These are phyloP conservation scores for Hypericum androsaemum DNA, from an alignment of 345 rosid genomes.

Conservation along the genomic window DNA sequence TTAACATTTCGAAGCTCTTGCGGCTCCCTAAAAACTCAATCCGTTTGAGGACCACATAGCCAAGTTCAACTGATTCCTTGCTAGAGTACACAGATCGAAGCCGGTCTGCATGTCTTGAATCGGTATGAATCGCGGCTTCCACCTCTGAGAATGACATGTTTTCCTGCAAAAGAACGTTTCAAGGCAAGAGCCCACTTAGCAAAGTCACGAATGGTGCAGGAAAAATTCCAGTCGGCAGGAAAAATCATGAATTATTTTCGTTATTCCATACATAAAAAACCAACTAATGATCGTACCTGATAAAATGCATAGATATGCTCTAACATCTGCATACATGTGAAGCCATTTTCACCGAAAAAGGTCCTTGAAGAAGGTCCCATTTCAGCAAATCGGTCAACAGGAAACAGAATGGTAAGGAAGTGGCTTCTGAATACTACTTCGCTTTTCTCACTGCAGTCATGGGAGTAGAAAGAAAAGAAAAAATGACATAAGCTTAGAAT, in stretches of 20 bases:
- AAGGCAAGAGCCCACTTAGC: too few relatives aligned
- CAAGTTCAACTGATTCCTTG: slow-evolving; percentile 41
- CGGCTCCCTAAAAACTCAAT: slow-evolving; percentile 73
- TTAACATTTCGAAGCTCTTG: slow-evolving; percentile 67
- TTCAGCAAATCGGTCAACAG: slow-evolving; percentile 77
- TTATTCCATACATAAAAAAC: background rate
- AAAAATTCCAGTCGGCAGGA: too few relatives aligned
- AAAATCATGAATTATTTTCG: too few relatives aligned
- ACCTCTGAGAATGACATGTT: slow-evolving; percentile 57
- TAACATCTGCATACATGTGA: slow-evolving; percentile 66
- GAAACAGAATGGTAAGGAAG: slow-evolving; percentile 73
- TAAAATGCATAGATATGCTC: slow-evolving; percentile 64
- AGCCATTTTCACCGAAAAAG: slow-evolving; percentile 69
- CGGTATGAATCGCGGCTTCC: slow-evolving; percentile 72
- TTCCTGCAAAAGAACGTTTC: slow-evolving; percentile 42
- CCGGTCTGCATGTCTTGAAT: slow-evolving; percentile 76
- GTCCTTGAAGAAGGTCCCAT: slow-evolving; percentile 88
- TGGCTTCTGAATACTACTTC: slow-evolving; percentile 61
- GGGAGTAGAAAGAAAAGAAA: slow-evolving; percentile 7
- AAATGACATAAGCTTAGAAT: slow-evolving; percentile 11
- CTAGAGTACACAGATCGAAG: slow-evolving; percentile 52
- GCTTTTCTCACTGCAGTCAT: slow-evolving; percentile 57
- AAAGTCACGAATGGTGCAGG: too few relatives aligned
- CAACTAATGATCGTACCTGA: slow-evolving; percentile 45
- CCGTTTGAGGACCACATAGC: slow-evolving; percentile 43